Evolutionary conservation across 176 grass and related monocot genomes (phyloP).

Genomic region (Tuctoria greenei): DNA sequence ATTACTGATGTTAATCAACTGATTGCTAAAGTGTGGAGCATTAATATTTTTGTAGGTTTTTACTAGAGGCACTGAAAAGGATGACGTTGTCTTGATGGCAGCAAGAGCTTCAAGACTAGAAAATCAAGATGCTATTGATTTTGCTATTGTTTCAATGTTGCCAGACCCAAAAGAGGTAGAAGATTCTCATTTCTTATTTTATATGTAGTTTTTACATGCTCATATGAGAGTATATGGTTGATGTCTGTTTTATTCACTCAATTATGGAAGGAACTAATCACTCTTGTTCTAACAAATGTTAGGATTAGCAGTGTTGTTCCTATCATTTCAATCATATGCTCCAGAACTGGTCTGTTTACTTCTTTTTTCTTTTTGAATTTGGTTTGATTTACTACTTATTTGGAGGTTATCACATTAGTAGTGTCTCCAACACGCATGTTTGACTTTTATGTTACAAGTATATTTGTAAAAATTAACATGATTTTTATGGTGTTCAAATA

Average conservation of each 20-base stretch:
- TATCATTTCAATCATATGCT: constrained; percentile 1
- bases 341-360: not conserved
- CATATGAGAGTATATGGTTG: not conserved
- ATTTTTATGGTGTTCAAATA: not conserved
- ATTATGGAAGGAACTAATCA: constrained; percentile 11
- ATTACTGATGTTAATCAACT: not conserved
- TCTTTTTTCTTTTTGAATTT: not conserved
- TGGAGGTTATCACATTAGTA: constrained; percentile 1
- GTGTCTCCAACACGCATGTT: not conserved
- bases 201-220: constrained; percentile 9
- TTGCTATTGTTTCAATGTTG: constrained; percentile 65
- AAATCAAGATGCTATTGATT: constrained; percentile 87
- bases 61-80: constrained; percentile 46
- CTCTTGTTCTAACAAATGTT: not conserved
- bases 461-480: too few species aligned
- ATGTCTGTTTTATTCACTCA: constrained; percentile 19
- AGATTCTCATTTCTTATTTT: constrained; percentile 5
- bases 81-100: constrained; percentile 61
- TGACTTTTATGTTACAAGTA: not conserved
- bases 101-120: constrained; percentile 73
- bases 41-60: constrained; percentile 43
- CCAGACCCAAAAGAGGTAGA: constrained; percentile 70
- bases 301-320: not conserved
- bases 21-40: not conserved
- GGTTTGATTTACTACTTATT: not conserved